A percentile compares a stretch with the other conserved stretches of the same genome.
These are phyloP conservation scores for Solanum verrucosum DNA, from an alignment of 257 asterid species.

Conservation along the genomic window DNA sequence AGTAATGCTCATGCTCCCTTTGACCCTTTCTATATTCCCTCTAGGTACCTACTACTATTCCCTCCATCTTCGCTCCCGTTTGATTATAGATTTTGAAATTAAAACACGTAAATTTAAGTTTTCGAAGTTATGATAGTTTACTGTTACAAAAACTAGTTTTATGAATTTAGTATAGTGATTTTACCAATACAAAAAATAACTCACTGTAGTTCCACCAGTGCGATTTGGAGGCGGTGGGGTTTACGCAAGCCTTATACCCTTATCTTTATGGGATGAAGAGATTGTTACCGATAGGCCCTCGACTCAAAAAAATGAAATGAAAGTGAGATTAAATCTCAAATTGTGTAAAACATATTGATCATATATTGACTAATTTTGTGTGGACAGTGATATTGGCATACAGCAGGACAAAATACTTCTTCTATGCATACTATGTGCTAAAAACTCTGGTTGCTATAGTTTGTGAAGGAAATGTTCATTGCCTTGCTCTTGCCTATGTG, in stretches of 20 bases:
- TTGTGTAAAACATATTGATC: background rate
- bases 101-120: too few species aligned
- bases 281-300: fast-evolving
- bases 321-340: background rate
- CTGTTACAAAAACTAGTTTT: background rate
- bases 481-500: slow-evolving; percentile 43
- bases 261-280: too few species aligned
- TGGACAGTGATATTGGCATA: slow-evolving; percentile 58
- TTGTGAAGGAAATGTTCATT: slow-evolving; percentile 68
- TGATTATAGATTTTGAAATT: background rate
- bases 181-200: background rate
- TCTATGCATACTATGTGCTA: slow-evolving; percentile 59
- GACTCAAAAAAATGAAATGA: too few species aligned
- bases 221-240: fast-evolving
- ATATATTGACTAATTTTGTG: background rate
- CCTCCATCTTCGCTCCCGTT: background rate
- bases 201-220: background rate
- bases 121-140: too few species aligned
- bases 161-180: background rate
- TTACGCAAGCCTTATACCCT: background rate
- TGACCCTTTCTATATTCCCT: slow-evolving; percentile 66
- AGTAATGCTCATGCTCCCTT: slow-evolving; percentile 68
- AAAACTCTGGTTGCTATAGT: slow-evolving; percentile 55
- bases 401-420: slow-evolving; percentile 52
- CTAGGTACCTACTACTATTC: slow-evolving; percentile 24